These are phyloP conservation scores for Cladosporium sp. DNA, from an alignment of 2,329 filamentous ascomycete species.

Conservation along the genomic window DNA sequence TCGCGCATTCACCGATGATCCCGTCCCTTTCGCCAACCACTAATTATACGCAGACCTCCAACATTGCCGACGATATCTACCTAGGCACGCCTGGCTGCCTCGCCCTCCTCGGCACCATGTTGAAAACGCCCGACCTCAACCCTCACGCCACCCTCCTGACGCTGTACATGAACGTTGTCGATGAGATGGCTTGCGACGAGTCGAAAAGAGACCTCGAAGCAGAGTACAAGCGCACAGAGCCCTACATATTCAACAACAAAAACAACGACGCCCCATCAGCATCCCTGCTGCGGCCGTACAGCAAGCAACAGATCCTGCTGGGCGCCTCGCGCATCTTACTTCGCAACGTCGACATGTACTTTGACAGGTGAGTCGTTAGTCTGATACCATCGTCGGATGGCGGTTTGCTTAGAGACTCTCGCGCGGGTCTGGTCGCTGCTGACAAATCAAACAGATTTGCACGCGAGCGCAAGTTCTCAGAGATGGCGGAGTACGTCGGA, in stretches of 20 bases:
- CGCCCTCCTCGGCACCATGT: constrained; percentile 28
- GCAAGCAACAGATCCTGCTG: background rate
- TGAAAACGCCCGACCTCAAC: constrained; percentile 32
- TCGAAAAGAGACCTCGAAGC: too few species aligned
- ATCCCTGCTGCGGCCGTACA: background rate
- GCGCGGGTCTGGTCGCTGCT: too few species aligned
- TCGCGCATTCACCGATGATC: too few species aligned
- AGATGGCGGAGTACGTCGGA: background rate
- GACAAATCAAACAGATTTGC: background rate
- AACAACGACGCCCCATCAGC: too few species aligned
- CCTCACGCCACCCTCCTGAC: constrained; percentile 40
- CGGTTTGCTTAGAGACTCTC: background rate
- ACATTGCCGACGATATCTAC: background rate
- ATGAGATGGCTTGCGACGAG: background rate
- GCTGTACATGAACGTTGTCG: constrained; percentile 39
- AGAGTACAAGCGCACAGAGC: too few species aligned
- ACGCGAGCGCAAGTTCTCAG: background rate
- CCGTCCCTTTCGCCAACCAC: too few species aligned
- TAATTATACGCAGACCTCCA: background rate
- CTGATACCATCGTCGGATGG: background rate
- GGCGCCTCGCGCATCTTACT: background rate
- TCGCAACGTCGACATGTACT: background rate
- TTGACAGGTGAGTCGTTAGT: background rate
- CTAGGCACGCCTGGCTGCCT: background rate
- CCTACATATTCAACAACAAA: too few species aligned